Conservation (phyloP, 805 yeast genomes). For the Saccharomycopsis malanga region DNA sequence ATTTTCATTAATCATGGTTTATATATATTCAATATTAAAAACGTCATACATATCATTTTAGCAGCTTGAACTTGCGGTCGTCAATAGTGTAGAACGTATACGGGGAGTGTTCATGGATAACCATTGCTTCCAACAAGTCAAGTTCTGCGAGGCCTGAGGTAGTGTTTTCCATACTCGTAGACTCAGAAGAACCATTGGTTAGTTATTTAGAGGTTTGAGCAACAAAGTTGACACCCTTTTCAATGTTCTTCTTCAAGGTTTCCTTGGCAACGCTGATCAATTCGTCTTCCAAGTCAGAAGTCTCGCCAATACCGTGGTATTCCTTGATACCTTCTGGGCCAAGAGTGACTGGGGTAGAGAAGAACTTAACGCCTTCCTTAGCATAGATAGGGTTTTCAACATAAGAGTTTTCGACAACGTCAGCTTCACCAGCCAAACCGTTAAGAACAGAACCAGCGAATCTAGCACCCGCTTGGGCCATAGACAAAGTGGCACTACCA, state of each 20-base stretch:
- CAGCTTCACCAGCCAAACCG: conserved; percentile 42
- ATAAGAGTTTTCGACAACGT: conserved; percentile 60
- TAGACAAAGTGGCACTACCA: conserved; percentile 78
- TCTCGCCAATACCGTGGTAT: conserved; percentile 69
- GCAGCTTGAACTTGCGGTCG: too few species aligned
- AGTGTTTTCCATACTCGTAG: too few species aligned
- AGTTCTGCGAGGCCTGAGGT: too few species aligned
- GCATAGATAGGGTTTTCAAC: conserved; percentile 79
- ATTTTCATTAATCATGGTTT: too few species aligned
- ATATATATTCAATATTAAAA: too few species aligned
- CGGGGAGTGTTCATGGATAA: too few species aligned
- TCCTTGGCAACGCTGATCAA: conserved; percentile 79
- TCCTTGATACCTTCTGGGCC: conserved; percentile 86
- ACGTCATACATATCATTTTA: too few species aligned
- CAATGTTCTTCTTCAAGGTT: conserved; percentile 83
- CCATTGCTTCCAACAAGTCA: too few species aligned
- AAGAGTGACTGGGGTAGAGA: conserved; percentile 89
- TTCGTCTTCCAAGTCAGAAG: conserved; percentile 75
- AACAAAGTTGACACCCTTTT: conserved; percentile 88
- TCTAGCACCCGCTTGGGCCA: conserved; percentile 81
- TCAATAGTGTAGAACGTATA: too few species aligned
- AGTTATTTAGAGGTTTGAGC: conserved; percentile 22
- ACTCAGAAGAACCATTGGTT: background rate
- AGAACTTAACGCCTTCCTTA: conserved; percentile 90
- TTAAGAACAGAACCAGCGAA: conserved; percentile 61